Conservation (phyloP, 2,329 filamentous ascomycete genomes). For the Arachnopeziza araneosa region DNA sequence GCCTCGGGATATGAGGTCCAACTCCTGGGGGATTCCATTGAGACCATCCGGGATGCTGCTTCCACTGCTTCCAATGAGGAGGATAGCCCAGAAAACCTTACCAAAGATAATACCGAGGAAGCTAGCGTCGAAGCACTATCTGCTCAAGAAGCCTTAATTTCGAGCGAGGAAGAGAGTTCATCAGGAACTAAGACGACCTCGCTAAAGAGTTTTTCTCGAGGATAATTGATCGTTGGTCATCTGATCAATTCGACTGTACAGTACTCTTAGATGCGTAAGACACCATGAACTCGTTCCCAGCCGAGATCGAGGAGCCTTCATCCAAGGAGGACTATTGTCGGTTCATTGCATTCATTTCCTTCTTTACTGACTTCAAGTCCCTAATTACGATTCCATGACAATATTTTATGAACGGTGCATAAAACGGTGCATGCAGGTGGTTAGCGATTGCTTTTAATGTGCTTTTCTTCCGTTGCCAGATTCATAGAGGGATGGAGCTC, state of each 20-base stretch:
- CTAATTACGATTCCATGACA: slow-evolving; percentile 16
- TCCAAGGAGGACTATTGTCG: not conserved
- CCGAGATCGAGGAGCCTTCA: slow-evolving; percentile 2
- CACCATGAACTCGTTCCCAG: not conserved
- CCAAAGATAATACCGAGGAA: not conserved
- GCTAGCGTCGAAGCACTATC: not conserved
- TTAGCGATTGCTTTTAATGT: slow-evolving; percentile 21
- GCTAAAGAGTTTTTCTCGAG: not conserved
- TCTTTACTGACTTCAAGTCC: slow-evolving; percentile 4
- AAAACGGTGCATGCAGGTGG: slow-evolving; percentile 24
- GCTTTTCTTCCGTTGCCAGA: not conserved
- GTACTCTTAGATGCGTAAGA: not conserved
- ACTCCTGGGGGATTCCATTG: not conserved
- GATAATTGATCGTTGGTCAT: not conserved
- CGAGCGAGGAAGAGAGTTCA: not conserved
- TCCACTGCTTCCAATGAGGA: not conserved
- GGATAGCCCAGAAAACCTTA: not conserved
- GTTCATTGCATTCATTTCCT: not conserved
- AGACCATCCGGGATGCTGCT: slow-evolving; percentile 8
- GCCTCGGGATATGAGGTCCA: slow-evolving; percentile 9
- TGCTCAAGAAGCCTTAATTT: not conserved
- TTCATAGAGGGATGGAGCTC: slow-evolving; percentile 6
- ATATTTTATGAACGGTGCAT: slow-evolving; percentile 14
- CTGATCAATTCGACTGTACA: not conserved
- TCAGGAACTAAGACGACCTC: not conserved